Conservation (phyloP, 805 yeast species). For the Sugiyamaella smithiae region DNA sequence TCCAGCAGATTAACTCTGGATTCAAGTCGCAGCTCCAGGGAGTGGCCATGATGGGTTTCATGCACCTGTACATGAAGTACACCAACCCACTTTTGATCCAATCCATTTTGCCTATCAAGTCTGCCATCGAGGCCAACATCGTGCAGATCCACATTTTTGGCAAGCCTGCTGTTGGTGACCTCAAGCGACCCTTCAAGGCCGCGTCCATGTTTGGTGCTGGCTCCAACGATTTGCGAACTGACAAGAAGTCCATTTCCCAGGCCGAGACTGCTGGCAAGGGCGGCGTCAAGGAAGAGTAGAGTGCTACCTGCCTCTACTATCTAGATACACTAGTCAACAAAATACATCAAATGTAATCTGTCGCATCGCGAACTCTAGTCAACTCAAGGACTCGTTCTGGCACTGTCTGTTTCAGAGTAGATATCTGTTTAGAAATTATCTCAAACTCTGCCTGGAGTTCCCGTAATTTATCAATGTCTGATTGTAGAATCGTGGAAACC, state of each 20-base stretch:
- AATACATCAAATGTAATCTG: neutral
- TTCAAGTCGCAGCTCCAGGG: constrained; percentile 83
- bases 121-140: constrained; percentile 84
- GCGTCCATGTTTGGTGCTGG: constrained; percentile 70
- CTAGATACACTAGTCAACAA: neutral
- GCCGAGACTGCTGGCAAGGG: constrained; percentile 79
- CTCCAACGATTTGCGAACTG: constrained; percentile 60
- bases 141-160: constrained; percentile 89
- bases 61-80: constrained; percentile 96
- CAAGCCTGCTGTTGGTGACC: constrained; percentile 77
- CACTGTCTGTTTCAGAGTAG: neutral
- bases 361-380: neutral
- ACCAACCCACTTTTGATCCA: constrained; percentile 97
- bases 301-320: neutral
- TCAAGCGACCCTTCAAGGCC: constrained; percentile 95
- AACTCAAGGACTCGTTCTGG: constrained; percentile 1
- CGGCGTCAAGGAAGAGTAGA: constrained; percentile 82
- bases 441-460: neutral
- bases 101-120: constrained; percentile 83
- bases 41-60: constrained; percentile 95
- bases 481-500: neutral
- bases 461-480: neutral
- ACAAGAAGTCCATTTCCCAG: constrained; percentile 78
- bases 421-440: neutral
- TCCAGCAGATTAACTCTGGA: constrained; percentile 75